Base-by-base conservation (phyloP, 2,329 filamentous ascomycete species). In the Rugonectria rugulosa region DNA sequence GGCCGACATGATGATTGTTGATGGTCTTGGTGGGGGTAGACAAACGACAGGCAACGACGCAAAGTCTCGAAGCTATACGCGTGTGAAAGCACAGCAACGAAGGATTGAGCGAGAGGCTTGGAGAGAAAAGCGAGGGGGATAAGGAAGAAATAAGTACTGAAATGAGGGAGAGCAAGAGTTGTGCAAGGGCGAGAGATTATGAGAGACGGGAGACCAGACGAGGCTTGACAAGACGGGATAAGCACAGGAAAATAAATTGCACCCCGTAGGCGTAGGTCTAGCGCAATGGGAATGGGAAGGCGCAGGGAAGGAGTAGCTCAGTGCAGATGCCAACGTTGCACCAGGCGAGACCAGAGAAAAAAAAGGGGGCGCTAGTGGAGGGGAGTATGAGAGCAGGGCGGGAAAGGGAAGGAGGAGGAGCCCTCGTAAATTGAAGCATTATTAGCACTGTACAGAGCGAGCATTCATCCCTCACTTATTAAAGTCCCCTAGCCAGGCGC, bases 11-110 rank as follows among this genome's bases (percentile, higher is more conserved):
- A 45, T 59, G 61, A 59, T 52, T 47, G 53, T 56, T 40, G 32
- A 5, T 24, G n/a, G n/a, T n/a, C n/a, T n/a, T 53, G 24, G 50
- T 21, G 60, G 60, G 12, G 55, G 49, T 54, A 34, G 40, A 56
- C 27, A 50, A 51, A 57, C 54, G 49, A 55, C 27, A 60, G 48
- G 21, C 44, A 31, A 48, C 51, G 45, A 55, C 62, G 60, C 62
- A 67, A 51, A 58, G 45, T 40, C 61, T 61, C 50, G 49, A 53
- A 58, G 52, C 55, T 48, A 63, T 60, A 64, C 64, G 62, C 62
- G 55, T 51, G 48, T 21, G 53, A 62, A 50, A 43, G 40, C 32
- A 49, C 61, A 58, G 19, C 53, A 63, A 53, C 60, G 62, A 65
- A 42, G 37, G 58, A 29, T 43, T 43, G 29, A 51, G 38, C 61